Evolutionary conservation across 2,329 filamentous ascomycete species (phyloP), one percentile per base, ranked within the genome.

Genomic region (Pseudocercospora fijiensis): DNA sequence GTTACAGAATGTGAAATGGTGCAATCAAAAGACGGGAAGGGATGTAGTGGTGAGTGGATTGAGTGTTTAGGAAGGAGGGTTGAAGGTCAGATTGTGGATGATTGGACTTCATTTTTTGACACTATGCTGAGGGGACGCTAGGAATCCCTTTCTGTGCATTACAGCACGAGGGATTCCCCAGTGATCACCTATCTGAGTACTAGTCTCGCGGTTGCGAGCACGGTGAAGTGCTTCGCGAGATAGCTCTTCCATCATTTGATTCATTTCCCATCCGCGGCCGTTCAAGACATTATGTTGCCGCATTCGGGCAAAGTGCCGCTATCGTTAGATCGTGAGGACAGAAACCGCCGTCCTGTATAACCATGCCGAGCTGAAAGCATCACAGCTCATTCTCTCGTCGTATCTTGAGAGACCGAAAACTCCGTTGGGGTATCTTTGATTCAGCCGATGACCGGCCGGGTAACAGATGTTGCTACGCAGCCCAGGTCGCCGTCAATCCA

Each of bases 81-180:
- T 57, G 41, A 57, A 10, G 22, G 1, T 20, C 10, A 33, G 30
- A 33, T 13, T 33, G 30, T 37, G 33, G 16, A 16, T 37, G 7
- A n/a, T 37, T 16, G 5, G 13, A 9, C n/a, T 37, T 41, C 16
- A 41, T n/a, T 18, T 37, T 41, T 4, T 41, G 37, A 6, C 16
- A 41, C 33, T 37, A 37, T 37, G 11, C 13, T 37, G 13, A 18
- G 16, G 1, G 37, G 37, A 41, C 37, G 2, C 5, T 7, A 2
- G 16, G 37, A 7, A 8, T 18, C 37, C 37, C 9, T 8, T n/a
- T 41, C 2, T 41, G 6, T 41, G 37, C 37, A n/a, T 37, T 45
- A 56, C 53, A 56, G 53, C 30, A 56, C 53, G 53, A 56, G 18
- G 53, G 28, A 56, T 13, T 13, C 30, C 27, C 52, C 52, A 56